Evolutionary conservation across 257 asterid genomes (phyloP).

Genomic region (Buddleja alternifolia): DNA sequence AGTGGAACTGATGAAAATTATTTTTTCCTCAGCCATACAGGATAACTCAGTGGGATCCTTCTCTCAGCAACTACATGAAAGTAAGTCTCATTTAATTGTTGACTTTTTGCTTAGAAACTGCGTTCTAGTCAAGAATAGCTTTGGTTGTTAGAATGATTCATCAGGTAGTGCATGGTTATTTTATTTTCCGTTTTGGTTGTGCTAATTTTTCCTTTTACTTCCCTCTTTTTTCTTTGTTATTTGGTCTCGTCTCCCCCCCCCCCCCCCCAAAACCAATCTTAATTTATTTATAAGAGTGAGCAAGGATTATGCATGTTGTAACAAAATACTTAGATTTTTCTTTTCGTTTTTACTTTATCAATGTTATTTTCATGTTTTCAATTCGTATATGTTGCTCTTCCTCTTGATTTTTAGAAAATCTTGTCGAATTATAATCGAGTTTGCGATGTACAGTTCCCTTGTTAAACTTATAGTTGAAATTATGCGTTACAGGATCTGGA

Average conservation of each 20-base stretch:
- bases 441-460: neutral
- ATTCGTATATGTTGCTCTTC: neutral
- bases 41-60: slow-evolving; percentile 79
- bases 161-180: neutral
- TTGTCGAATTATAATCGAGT: neutral
- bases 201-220: neutral
- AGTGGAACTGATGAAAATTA: slow-evolving; percentile 27
- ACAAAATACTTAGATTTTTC: neutral
- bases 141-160: neutral
- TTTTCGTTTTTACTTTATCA: neutral
- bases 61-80: slow-evolving; percentile 84
- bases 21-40: slow-evolving; percentile 69
- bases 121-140: neutral
- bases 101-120: slow-evolving; percentile 18
- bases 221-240: neutral
- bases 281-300: neutral
- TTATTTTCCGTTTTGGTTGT: neutral
- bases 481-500: slow-evolving; percentile 79
- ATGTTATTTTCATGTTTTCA: neutral
- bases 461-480: slow-evolving; percentile 29
- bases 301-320: neutral
- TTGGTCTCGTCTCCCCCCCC: neutral
- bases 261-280: neutral
- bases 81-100: slow-evolving; percentile 47
- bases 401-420: neutral